Base-by-base conservation (phyloP, 345 rosid species). In the Eucalyptus guilfoylei region DNA sequence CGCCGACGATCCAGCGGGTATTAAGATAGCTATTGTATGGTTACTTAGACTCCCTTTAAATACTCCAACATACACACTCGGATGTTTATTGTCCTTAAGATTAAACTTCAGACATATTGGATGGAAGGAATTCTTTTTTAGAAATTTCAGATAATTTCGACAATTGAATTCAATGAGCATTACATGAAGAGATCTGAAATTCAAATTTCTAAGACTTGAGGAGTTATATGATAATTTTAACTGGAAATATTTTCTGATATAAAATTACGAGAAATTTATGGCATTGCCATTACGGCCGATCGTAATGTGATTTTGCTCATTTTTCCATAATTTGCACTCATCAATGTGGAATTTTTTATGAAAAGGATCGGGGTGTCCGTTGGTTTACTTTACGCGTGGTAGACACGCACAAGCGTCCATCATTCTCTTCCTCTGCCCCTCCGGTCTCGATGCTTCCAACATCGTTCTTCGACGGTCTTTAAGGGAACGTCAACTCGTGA, bases 161-260 rank as follows among this genome's bases (percentile, higher is more conserved):
- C 58, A 52, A 21, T 52, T 19, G 58, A 0, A 52, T 52, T 1
- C 0, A 21, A 52, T 52, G 58, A 52, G 0, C 19, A 52, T 52
- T 52, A 7, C 0, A 21, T 2, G 24, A 52, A 52, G 26, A 52
- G 5, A 52, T 21, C 26, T 21, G 23, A n/a, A 67, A 34, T 32
- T 67, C 11, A 3, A 67, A 34, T 32, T 67, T 67, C 23, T 32
- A 9, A n/a, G 5, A 8, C 3, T 32, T 1, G 55, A 17, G 3
- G 55, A 52, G 2, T 52, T 32, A 1, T 16, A 8, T 4, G 76
- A 37, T 67, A 67, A 67, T 32, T 67, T 19, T 16, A 16, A 16
- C 11, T 4, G 42, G 11, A 19, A 52, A 52, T 3, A 19, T 52
- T 19, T 52, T 19, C 0, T 52, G 0, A 69, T 9, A 23, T 32